phyloP scores from a whole-genome alignment of 176 grass and related monocot genomes.

The Olyra latifolia region DNA sequence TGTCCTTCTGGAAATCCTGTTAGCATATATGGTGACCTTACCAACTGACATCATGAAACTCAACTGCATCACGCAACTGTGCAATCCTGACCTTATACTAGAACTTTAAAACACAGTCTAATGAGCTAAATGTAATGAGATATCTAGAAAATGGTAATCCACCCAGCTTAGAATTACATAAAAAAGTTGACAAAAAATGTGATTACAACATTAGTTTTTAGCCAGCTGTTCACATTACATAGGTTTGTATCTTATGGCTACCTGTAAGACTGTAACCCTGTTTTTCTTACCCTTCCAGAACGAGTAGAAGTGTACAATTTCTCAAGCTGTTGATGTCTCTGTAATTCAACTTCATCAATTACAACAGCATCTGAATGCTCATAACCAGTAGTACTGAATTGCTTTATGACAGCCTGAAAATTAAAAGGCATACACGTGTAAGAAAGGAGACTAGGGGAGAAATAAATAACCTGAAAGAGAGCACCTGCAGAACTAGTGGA shows the following conservation, averaged over 20 bases:
- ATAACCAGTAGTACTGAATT: slow-evolving; percentile 86
- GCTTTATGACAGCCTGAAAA: slow-evolving; percentile 97
- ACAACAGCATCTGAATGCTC: slow-evolving; percentile 79
- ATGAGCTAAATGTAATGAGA: slow-evolving; percentile 16
- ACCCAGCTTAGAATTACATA: slow-evolving; percentile 10
- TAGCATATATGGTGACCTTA: slow-evolving; percentile 26
- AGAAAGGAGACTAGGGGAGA: slow-evolving; percentile 20
- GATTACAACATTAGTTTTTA: background rate
- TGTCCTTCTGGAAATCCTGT: slow-evolving; percentile 98
- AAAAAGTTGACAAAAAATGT: background rate
- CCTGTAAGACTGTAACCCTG: background rate
- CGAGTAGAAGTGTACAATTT: slow-evolving; percentile 96
- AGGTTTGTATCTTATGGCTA: background rate
- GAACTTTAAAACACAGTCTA: background rate
- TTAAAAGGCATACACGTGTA: slow-evolving; percentile 26
- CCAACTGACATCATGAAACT: slow-evolving; percentile 12
- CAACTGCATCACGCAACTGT: slow-evolving; percentile 14
- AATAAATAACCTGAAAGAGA: slow-evolving; percentile 8
- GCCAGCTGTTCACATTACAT: slow-evolving; percentile 4
- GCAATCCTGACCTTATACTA: background rate
- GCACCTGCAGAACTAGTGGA: background rate
- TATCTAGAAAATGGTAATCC: background rate
- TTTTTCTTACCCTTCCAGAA: slow-evolving; percentile 77
- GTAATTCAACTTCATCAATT: slow-evolving; percentile 91
- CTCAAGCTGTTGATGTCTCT: slow-evolving; percentile 91